Evolutionary conservation across 2,329 filamentous ascomycete species (phyloP).

Genomic region (Zasmidium cellare): DNA sequence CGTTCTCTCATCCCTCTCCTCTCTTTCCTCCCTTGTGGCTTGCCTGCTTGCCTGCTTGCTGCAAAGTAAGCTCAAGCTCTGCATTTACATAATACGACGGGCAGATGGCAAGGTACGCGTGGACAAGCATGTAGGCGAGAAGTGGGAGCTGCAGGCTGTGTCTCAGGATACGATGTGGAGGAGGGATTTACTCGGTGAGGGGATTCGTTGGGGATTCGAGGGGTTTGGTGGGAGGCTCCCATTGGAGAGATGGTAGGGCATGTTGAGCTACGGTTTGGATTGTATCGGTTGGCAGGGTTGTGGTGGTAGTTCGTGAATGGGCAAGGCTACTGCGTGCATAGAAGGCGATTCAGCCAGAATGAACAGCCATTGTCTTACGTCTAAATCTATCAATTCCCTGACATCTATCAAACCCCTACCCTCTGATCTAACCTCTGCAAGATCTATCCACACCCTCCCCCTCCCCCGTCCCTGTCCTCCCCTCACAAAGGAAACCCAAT

Average conservation of each 20-base stretch:
- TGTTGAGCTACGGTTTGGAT: too few species aligned
- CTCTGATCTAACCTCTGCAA: too few species aligned
- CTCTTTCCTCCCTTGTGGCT: not conserved
- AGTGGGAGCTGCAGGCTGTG: not conserved
- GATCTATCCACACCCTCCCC: too few species aligned
- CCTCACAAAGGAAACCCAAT: constrained; percentile 58
- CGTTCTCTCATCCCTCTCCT: too few species aligned
- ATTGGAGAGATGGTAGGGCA: too few species aligned
- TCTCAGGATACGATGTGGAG: not conserved
- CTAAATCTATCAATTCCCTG: not conserved
- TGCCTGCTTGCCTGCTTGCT: not conserved
- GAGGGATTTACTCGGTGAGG: not conserved
- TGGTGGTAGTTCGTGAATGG: too few species aligned
- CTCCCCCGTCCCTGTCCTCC: not conserved
- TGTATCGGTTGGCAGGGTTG: too few species aligned
- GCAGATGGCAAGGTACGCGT: not conserved
- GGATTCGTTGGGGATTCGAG: not conserved
- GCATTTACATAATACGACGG: not conserved
- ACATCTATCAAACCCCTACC: too few species aligned
- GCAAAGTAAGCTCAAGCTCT: not conserved
- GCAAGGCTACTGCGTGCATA: too few species aligned
- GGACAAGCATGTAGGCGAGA: not conserved
- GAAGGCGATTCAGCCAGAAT: too few species aligned
- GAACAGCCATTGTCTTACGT: too few species aligned
- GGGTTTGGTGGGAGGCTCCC: not conserved